Evolutionary conservation across 345 rosid species (phyloP).

Genomic region (Lumnitzera littorea): DNA sequence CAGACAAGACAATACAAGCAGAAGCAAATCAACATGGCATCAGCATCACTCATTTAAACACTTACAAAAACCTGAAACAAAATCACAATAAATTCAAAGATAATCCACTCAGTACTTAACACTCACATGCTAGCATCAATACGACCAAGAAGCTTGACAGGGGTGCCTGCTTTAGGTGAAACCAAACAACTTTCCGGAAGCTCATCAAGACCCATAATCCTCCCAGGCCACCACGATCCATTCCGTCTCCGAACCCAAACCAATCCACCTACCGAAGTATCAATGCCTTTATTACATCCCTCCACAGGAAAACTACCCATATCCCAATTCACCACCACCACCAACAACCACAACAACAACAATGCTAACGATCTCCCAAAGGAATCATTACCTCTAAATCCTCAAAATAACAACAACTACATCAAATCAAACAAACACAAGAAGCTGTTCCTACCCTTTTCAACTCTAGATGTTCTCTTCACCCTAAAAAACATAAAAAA

Average conservation of each 20-base stretch:
- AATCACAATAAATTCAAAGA: not conserved
- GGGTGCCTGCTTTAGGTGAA: constrained; percentile 83
- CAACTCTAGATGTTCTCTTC: no score
- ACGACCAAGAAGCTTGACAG: constrained; percentile 95
- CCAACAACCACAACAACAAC: no score
- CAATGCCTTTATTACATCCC: constrained; percentile 48
- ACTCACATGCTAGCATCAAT: constrained; percentile 95
- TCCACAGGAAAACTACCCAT: constrained; percentile 70
- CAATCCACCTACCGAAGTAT: constrained; percentile 78
- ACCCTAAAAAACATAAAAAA: no score
- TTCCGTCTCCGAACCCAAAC: constrained; percentile 98
- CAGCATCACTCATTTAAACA: no score
- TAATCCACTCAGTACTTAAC: constrained; percentile 8
- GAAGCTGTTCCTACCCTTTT: no score
- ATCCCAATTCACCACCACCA: constrained; percentile 20
- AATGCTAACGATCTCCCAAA: no score
- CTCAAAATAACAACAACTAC: no score
- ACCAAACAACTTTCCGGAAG: constrained; percentile 63
- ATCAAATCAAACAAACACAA: no score
- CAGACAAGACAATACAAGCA: no score
- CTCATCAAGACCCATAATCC: constrained; percentile 67
- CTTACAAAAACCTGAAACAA: no score
- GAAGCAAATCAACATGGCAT: no score
- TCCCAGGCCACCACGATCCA: constrained; percentile 99
- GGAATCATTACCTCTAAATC: no score